phyloP scores from a whole-genome alignment of 202 grass and related monocot species.

The Schoenoplectus tabernaemontani region DNA sequence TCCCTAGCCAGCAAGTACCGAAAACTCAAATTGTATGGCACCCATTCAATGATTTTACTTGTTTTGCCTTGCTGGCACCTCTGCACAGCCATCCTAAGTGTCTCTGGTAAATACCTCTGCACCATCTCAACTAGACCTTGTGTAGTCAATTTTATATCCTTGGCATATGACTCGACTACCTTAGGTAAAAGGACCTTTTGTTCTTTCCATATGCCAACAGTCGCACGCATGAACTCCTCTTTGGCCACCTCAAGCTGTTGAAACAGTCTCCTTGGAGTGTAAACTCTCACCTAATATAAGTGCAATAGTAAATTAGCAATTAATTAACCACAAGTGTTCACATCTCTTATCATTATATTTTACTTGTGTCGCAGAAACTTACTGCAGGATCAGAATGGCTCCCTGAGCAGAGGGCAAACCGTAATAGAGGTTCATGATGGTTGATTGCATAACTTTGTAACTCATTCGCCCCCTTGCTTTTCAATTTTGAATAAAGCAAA shows the following conservation, averaged over 20 bases:
- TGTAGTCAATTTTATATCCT: constrained; percentile 65
- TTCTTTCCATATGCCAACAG: constrained; percentile 71
- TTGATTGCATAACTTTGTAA: constrained; percentile 76
- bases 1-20: constrained; percentile 76
- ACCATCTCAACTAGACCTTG: constrained; percentile 78
- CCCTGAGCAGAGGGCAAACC: constrained; percentile 93
- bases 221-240: constrained; percentile 85
- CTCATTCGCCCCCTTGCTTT: constrained; percentile 66
- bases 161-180: constrained; percentile 64
- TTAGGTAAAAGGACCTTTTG: constrained; percentile 87
- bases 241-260: constrained; percentile 85
- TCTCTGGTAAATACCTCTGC: constrained; percentile 75
- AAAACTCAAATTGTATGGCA: constrained; percentile 73
- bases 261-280: constrained; percentile 60
- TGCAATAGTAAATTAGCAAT: constrained; percentile 6
- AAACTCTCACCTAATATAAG: constrained; percentile 61
- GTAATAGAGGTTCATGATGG: constrained; percentile 79
- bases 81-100: constrained; percentile 69
- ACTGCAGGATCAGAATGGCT: constrained; percentile 99
- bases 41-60: constrained; percentile 79
- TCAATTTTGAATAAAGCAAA: constrained; percentile 81
- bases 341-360: background rate
- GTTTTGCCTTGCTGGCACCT: constrained; percentile 66
- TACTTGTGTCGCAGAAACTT: constrained; percentile 23
- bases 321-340: background rate